Evolutionary conservation across 1,139 yeast genomes (phyloP).

Genomic region (Protomyces gravidus): DNA sequence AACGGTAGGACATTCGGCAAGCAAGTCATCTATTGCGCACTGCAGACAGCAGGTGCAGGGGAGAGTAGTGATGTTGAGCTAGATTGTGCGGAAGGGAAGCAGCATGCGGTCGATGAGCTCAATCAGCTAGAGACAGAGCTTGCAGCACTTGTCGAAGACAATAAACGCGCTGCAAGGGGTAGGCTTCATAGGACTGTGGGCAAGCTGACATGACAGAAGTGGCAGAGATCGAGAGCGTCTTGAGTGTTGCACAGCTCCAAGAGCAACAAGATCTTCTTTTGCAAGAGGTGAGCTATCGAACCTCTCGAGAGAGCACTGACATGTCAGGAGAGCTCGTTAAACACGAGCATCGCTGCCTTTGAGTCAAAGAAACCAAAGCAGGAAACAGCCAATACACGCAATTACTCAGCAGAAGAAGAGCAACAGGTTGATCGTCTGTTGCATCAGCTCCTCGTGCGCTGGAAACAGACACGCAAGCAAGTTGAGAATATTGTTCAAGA

Average conservation of each 20-base stretch:
- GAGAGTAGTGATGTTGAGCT: background rate
- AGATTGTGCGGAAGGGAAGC: background rate
- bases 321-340: background rate
- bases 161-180: background rate
- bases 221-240: background rate
- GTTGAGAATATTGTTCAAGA: slow-evolving; percentile 12
- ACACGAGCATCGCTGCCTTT: background rate
- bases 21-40: background rate
- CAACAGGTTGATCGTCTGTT: slow-evolving; percentile 3
- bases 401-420: slow-evolving; percentile 6
- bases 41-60: background rate
- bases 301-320: slow-evolving; percentile 5
- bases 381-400: background rate
- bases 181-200: too few species aligned
- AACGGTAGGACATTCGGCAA: background rate
- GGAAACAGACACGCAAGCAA: background rate
- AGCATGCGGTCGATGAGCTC: background rate
- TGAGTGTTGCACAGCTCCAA: background rate
- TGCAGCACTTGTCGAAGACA: background rate
- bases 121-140: background rate
- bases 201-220: too few species aligned
- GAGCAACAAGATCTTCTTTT: background rate
- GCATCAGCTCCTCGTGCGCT: background rate
- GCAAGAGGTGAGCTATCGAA: background rate
- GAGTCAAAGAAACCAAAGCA: background rate